These are phyloP conservation scores for Kwoniella sp. DNA, from an alignment of 768 basidiomycete genomes.

Conservation along the genomic window DNA sequence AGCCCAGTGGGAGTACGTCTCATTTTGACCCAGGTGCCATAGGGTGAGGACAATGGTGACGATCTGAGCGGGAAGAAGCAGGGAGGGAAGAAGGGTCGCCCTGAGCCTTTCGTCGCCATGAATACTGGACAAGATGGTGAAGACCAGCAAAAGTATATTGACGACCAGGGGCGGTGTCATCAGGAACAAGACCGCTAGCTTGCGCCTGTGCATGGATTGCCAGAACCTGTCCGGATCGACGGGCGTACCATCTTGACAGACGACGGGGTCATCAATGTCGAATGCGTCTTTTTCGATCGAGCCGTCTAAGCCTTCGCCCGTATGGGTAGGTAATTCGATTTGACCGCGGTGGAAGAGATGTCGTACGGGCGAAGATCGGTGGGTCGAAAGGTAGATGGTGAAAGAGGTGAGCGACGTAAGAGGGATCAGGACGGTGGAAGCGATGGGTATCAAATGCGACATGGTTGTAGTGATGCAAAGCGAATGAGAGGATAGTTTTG, in stretches of 20 bases:
- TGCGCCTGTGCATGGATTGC: slow-evolving; percentile 20
- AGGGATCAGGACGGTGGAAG: slow-evolving; percentile 31
- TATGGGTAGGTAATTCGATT: slow-evolving; percentile 28
- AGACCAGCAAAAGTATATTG: slow-evolving; percentile 30
- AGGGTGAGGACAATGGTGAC: slow-evolving; percentile 54
- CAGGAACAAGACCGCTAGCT: slow-evolving; percentile 18
- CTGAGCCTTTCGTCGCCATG: slow-evolving; percentile 7
- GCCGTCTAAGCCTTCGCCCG: slow-evolving; percentile 26
- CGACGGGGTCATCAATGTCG: slow-evolving; percentile 29
- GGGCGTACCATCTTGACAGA: slow-evolving; percentile 28
- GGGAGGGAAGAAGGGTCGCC: slow-evolving; percentile 22
- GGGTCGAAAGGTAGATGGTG: slow-evolving; percentile 30
- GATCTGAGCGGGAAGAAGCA: slow-evolving; percentile 32
- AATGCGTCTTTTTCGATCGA: slow-evolving; percentile 36
- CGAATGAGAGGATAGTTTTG: no score
- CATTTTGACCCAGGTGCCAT: slow-evolving; percentile 56
- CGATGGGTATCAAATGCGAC: slow-evolving; percentile 13
- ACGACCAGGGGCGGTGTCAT: slow-evolving; percentile 25
- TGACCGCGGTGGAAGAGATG: slow-evolving; percentile 3
- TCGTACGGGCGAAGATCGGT: slow-evolving; percentile 28
- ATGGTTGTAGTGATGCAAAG: no score
- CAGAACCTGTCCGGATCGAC: slow-evolving; percentile 37
- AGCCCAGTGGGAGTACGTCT: slow-evolving; percentile 52
- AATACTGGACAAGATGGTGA: slow-evolving; percentile 9
- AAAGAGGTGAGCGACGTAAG: slow-evolving; percentile 29